Base-by-base conservation (phyloP, 805 yeast genomes). In the Candida corydali region DNA sequence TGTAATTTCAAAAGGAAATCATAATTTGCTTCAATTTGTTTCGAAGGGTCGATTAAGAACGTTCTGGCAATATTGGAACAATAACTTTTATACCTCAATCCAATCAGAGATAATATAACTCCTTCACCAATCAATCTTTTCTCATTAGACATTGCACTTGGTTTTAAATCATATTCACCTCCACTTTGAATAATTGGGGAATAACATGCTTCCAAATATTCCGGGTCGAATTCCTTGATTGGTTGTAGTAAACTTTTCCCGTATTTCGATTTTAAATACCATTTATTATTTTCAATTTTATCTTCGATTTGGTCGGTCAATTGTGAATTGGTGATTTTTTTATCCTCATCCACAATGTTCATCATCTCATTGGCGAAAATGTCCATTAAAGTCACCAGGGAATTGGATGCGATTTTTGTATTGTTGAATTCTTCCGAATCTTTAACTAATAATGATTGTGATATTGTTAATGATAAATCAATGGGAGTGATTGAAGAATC, bases 141-240 rank as follows among this genome's bases (percentile, higher is more conserved):
- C 41, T 77, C 73, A 36, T 77, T 76, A 1, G 95, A 82, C 39
- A 80, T 76, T 1, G 95, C 95, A 39, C 91, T 80, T 29, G 94
- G 89, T 50, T 75, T 80, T 52, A 89, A 68, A 58, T 88, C 95
- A 53, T 80, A 89, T 38, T 79, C 78, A 24, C 86, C 87, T 37
- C 95, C 95, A 48, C 94, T 82, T 63, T 87, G 95, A 36, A 88
- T 74, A 36, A 88, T 85, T 19, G 98, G 97, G 38, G 88, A 78
- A 59, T 86, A 87, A 46, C 95, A 85, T 96, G 97, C 91, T 57
- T 91, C 98, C 15, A 91, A 63, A 44, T 78, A 75, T 43, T 76
- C 78, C 4, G 82, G 67, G 51, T 87, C 95, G 43, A 88, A 82
- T 37, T 83, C 91, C 26, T 52, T 52, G 33, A 47, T 40, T 18